Percentiles rank a stretch among this genome's conserved stretches.
These are phyloP conservation scores for Fomitopsis pinicola DNA, from an alignment of 1,284 basidiomycete species.

Conservation along the genomic window DNA sequence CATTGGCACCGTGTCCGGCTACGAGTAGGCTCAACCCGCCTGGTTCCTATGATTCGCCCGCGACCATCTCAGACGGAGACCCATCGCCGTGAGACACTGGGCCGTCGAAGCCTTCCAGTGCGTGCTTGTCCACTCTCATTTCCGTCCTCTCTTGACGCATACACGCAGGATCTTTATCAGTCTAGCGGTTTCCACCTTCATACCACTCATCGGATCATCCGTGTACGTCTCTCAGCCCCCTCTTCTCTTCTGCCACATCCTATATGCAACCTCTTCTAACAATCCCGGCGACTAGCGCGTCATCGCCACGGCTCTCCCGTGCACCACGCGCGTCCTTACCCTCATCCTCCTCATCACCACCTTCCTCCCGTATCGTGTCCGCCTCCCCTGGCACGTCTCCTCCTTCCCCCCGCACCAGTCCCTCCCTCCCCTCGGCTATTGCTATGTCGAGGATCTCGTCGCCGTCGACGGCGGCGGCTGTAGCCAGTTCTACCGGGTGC, in stretches of 20 bases:
- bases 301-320: conserved; percentile 29
- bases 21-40: conserved; percentile 24
- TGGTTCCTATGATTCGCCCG: conserved; percentile 25
- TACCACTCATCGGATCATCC: conserved; percentile 30
- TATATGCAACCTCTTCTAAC: conserved; percentile 10
- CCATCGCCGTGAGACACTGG: conserved; percentile 26
- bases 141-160: background rate
- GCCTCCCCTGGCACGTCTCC: conserved; percentile 28
- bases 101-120: conserved; percentile 29
- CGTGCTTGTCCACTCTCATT: conserved; percentile 2
- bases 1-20: conserved; percentile 28
- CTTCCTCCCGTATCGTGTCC: conserved; percentile 23
- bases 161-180: conserved; percentile 21
- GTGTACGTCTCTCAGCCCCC: conserved; percentile 18
- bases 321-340: conserved; percentile 26
- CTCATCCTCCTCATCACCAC: conserved; percentile 27
- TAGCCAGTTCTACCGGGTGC: conserved; percentile 26
- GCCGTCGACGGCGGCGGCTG: conserved; percentile 31
- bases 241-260: background rate
- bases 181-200: conserved; percentile 25
- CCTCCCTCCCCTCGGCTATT: conserved; percentile 28
- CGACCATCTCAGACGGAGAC: conserved; percentile 23
- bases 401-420: conserved; percentile 25
- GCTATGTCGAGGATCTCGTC: conserved; percentile 29
- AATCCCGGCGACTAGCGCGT: conserved; percentile 23